Evolutionary conservation across 164 flowering plant genomes (phyloP), one percentile per base, ranked within the genome.

Genomic region (Umbilicus rupestris): DNA sequence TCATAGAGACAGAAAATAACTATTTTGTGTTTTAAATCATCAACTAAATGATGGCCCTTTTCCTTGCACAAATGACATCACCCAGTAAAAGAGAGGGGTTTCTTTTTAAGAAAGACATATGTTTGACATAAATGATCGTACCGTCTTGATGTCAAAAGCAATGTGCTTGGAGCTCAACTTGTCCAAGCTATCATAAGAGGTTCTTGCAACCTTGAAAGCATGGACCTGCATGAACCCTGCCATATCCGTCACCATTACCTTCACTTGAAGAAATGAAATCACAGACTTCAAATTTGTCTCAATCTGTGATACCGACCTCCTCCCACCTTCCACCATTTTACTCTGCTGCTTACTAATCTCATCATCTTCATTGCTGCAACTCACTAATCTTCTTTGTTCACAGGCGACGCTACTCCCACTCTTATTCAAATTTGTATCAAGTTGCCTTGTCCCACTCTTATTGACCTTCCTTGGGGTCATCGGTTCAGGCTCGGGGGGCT

Each of bases 91-190:
- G n/a, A n/a, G n/a, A n/a, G n/a, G n/a, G n/a, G n/a, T n/a, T n/a
- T n/a, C n/a, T n/a, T n/a, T 35, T 35, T 35, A 35, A 35, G 37
- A 35, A 35, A 5, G 37, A 35, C 37, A 35, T n/a, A n/a, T 35
- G 37, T 35, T 35, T 35, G 37, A 5, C 1, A 7, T 22, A 0
- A 63, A 8, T 55, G 60, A 39, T 49, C 0, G 74, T n/a, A 92
- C 98, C 96, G 87, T 92, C 77, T 92, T 92, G 46, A 90, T 76
- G 84, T 78, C 85, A 65, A 63, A 82, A 70, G 96, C 96, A 79
- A 90, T 76, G 74, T 82, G 87, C 62, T 78, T 92, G 1, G 87
- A 63, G 78, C 90, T 92, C 47, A 85, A 87, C 72, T 81, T 92
- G 72, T 89, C 93, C 75, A 85, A 76, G 68, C 90, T 77, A 59